Percentiles rank a stretch among this genome's conserved stretches.
These are phyloP conservation scores for Sapria himalayana DNA, from an alignment of 345 rosid genomes.

Conservation along the genomic window DNA sequence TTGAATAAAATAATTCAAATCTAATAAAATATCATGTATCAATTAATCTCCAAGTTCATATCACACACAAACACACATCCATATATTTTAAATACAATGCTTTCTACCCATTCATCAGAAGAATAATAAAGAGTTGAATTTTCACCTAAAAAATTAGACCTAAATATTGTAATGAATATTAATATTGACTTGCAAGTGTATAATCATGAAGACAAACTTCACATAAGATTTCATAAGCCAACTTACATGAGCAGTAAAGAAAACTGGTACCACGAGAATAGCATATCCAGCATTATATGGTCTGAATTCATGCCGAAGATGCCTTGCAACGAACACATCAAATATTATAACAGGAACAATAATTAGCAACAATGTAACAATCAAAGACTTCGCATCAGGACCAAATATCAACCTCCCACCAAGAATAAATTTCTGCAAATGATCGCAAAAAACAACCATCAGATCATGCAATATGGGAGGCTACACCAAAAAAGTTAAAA, in stretches of 20 bases:
- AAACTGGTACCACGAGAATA: constrained; percentile 46
- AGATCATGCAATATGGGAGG: too few relatives aligned
- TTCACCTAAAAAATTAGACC: too few relatives aligned
- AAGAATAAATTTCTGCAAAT: constrained; percentile 58
- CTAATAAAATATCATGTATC: not conserved
- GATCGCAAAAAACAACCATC: constrained; percentile 6
- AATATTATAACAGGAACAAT: constrained; percentile 51
- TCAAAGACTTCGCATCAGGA: constrained; percentile 76
- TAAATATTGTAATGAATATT: too few relatives aligned
- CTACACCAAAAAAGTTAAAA: not conserved
- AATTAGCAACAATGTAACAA: constrained; percentile 54
- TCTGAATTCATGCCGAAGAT: constrained; percentile 74
- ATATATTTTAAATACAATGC: too few relatives aligned
- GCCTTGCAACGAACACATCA: constrained; percentile 79
- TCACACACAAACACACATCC: too few relatives aligned
- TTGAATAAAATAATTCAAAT: not conserved
- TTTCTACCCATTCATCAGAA: too few relatives aligned
- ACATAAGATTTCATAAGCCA: constrained; percentile 6
- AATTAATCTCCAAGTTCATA: too few relatives aligned
- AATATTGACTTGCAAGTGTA: too few relatives aligned
- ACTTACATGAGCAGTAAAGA: constrained; percentile 62
- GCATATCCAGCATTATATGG: constrained; percentile 60
- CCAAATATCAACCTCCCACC: constrained; percentile 94
- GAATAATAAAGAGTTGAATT: too few relatives aligned
- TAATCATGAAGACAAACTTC: too few relatives aligned